Evolutionary conservation across 495 filamentous ascomycete genomes (phyloP), one percentile per base, ranked within the genome.

Genomic region (Aspergillus biplanus): DNA sequence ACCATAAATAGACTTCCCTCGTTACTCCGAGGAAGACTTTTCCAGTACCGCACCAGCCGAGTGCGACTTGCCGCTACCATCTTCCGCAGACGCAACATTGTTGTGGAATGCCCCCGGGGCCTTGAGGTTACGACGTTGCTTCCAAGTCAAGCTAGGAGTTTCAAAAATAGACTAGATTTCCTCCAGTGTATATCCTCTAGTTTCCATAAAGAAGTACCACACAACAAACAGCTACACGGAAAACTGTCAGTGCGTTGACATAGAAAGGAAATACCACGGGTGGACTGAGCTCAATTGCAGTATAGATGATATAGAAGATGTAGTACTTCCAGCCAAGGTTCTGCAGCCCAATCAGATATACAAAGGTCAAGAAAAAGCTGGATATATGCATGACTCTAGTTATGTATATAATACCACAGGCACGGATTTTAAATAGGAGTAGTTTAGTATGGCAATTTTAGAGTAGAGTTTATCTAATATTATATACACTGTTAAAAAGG

Each of bases 321-420:
- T 56, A 56, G 5, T 44, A 56, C 34, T 42, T 42, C 54, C 54
- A 56, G 1, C 54, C 54, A 2, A 56, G 16, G 13, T 56, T 44
- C 34, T 56, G 32, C 6, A 56, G 35, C 12, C 54, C 54, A 27
- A 56, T 31, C 12, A 35, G 54, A 27, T 56, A 42, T 13, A 56
- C 54, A 27, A 56, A 56, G 7, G 54, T 56, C 33, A 35, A 56
- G 54, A 56, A 56, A 35, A 56, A 56, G 54, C 54, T 35, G 7
- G 33, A 42, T 1, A 56, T 56, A 16, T 56, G 54, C 54, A 56
- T 56, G 0, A 56, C 54, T 56, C 54, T 35, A 27, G 54, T 56
- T 35, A 56, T 56, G n/a, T 56, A 56, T 0, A 35, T 35, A 12
- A 56, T 32, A 13, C 54, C 54, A 4, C 54, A 35, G 7, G 54